phyloP scores from a whole-genome alignment of 495 filamentous ascomycete species.

The Aspergillus campestris region DNA sequence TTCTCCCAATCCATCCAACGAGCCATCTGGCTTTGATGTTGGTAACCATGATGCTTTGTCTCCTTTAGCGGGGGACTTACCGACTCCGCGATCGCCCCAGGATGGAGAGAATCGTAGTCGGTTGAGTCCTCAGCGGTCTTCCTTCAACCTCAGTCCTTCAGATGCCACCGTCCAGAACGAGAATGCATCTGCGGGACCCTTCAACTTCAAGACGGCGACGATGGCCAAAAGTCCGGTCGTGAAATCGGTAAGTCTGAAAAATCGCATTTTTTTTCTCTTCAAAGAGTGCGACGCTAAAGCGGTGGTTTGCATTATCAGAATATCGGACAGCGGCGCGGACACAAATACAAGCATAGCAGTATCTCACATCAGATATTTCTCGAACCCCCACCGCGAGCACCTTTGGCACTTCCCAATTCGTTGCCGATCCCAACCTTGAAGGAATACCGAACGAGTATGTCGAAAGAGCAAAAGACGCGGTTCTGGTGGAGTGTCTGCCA shows the following conservation, averaged over 20 bases:
- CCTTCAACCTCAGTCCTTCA: constrained; percentile 36
- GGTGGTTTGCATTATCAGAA: constrained; percentile 37
- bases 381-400: constrained; percentile 81
- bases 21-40: constrained; percentile 7
- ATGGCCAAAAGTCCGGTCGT: constrained; percentile 65
- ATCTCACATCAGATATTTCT: constrained; percentile 96
- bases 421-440: constrained; percentile 85
- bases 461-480: constrained; percentile 71
- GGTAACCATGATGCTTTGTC: constrained; percentile 58
- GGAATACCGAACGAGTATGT: constrained; percentile 80
- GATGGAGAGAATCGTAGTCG: constrained; percentile 21
- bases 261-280: background rate
- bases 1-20: constrained; percentile 8
- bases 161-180: constrained; percentile 33
- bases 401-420: constrained; percentile 83
- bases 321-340: constrained; percentile 85
- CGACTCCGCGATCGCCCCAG: constrained; percentile 10
- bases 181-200: constrained; percentile 47
- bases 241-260: constrained; percentile 61
- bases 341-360: constrained; percentile 96
- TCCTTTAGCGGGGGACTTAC: constrained; percentile 49
- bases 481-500: constrained; percentile 89
- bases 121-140: constrained; percentile 31
- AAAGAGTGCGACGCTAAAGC: background rate
- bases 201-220: constrained; percentile 88